A percentile compares a stretch with the other conserved stretches of the same genome.
phyloP scores from a whole-genome alignment of 2,329 filamentous ascomycete species.

The Dendryphion nanum region DNA sequence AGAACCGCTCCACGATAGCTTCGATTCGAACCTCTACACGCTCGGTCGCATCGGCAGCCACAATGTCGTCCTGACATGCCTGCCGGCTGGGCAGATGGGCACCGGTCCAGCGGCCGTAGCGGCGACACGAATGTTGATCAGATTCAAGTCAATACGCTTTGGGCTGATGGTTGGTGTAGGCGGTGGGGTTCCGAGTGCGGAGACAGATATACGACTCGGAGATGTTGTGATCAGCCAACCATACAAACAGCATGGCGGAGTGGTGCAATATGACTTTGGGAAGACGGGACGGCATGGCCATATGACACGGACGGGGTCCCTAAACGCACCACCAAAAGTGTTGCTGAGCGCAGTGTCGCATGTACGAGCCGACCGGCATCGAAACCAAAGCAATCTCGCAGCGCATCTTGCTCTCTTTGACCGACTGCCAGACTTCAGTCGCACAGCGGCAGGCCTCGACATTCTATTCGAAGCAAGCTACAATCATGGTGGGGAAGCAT shows the following conservation, averaged over 20 bases:
- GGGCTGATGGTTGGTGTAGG: slow-evolving; percentile 1
- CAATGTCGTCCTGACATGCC: neutral
- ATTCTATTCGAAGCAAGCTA: slow-evolving; percentile 1
- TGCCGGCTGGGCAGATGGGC: slow-evolving; percentile 1
- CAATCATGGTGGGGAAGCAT: neutral
- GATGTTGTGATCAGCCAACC: slow-evolving; percentile 1
- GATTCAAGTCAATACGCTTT: neutral
- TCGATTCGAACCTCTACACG: slow-evolving; percentile 2
- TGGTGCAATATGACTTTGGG: slow-evolving; percentile 1
- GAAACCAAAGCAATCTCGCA: neutral
- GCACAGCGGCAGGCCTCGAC: neutral
- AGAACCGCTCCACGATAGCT: neutral
- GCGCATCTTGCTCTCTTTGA: neutral
- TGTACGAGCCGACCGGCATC: neutral
- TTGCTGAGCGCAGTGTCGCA: neutral
- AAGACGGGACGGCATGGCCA: neutral
- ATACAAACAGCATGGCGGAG: neutral
- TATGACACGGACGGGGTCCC: neutral
- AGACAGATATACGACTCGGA: neutral
- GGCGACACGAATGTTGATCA: slow-evolving; percentile 1
- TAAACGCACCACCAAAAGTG: neutral
- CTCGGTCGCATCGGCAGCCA: neutral
- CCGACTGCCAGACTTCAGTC: slow-evolving; percentile 1
- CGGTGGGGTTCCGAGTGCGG: slow-evolving; percentile 1
- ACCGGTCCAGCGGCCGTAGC: neutral